These are phyloP conservation scores for Setomelanomma holmii DNA, from an alignment of 2,329 filamentous ascomycete genomes.

Conservation along the genomic window DNA sequence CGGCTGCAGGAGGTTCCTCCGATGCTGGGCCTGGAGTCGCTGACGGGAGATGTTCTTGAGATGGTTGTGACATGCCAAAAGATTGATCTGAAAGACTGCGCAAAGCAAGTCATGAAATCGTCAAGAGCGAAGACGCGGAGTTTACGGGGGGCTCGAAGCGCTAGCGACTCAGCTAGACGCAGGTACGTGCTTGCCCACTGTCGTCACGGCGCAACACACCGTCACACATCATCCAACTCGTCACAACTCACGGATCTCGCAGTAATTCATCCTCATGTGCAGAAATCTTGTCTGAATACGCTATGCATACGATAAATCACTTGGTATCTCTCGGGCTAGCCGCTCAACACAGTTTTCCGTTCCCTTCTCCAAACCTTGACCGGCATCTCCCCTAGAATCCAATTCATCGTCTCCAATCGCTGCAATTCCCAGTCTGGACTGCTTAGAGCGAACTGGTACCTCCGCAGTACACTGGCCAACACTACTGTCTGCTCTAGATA, in stretches of 20 bases:
- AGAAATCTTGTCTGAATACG: neutral
- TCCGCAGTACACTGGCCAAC: conserved; percentile 42
- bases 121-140: too few species aligned
- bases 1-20: conserved; percentile 13
- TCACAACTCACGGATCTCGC: neutral
- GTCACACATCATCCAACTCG: too few species aligned
- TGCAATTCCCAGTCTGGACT: conserved; percentile 44
- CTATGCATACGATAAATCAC: neutral
- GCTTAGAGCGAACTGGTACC: conserved; percentile 49
- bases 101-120: too few species aligned
- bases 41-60: conserved; percentile 13
- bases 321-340: conserved; percentile 3
- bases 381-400: conserved; percentile 47
- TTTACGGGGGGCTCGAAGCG: too few species aligned
- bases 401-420: conserved; percentile 48
- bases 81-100: too few species aligned
- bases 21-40: conserved; percentile 17
- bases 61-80: conserved; percentile 28
- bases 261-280: too few species aligned
- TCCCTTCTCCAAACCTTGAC: conserved; percentile 48
- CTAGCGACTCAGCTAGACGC: too few species aligned
- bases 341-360: conserved; percentile 12
- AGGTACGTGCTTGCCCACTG: too few species aligned
- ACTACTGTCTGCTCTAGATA: conserved; percentile 43
- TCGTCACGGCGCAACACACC: too few species aligned